A percentile compares a stretch with the other conserved stretches of the same genome.
Evolutionary conservation across 768 basidiomycete species (phyloP).

Genomic region (Auricularia heimuer): DNA sequence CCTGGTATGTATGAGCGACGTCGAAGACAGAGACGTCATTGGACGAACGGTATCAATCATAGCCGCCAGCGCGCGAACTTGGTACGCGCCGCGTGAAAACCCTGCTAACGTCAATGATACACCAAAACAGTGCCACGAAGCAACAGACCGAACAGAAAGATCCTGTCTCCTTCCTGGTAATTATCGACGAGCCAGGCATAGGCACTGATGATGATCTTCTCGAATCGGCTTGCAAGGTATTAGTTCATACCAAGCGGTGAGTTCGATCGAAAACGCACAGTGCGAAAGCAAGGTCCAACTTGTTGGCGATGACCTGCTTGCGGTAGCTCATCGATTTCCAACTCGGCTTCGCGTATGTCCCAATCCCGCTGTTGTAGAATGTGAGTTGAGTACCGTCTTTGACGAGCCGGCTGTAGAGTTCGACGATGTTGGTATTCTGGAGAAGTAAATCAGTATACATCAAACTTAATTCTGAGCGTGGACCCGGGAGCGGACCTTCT

Average conservation of each 20-base stretch:
- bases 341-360: conserved; percentile 23
- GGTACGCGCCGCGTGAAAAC: too few relatives aligned
- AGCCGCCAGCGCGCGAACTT: too few relatives aligned
- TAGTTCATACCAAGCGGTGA: background rate
- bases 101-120: too few relatives aligned
- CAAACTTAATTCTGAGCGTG: background rate
- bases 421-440: conserved; percentile 35
- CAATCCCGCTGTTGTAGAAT: conserved; percentile 34
- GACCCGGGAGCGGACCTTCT: conserved; percentile 7
- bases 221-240: conserved; percentile 23
- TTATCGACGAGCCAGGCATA: conserved; percentile 34
- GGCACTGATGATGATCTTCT: conserved; percentile 24
- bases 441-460: background rate
- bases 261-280: conserved; percentile 16
- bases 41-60: too few relatives aligned
- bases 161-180: conserved; percentile 27
- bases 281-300: conserved; percentile 28
- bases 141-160: conserved; percentile 31
- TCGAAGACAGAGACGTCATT: too few relatives aligned
- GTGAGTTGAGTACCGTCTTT: conserved; percentile 27
- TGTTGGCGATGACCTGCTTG: conserved; percentile 15
- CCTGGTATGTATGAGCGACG: conserved; percentile 15
- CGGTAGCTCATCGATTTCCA: conserved; percentile 13
- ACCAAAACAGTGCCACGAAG: too few relatives aligned
- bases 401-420: conserved; percentile 27